Percentiles rank a stretch among this genome's conserved stretches.
Conservation (phyloP, 2,329 filamentous ascomycete genomes). For the Scytalidium sp. region DNA sequence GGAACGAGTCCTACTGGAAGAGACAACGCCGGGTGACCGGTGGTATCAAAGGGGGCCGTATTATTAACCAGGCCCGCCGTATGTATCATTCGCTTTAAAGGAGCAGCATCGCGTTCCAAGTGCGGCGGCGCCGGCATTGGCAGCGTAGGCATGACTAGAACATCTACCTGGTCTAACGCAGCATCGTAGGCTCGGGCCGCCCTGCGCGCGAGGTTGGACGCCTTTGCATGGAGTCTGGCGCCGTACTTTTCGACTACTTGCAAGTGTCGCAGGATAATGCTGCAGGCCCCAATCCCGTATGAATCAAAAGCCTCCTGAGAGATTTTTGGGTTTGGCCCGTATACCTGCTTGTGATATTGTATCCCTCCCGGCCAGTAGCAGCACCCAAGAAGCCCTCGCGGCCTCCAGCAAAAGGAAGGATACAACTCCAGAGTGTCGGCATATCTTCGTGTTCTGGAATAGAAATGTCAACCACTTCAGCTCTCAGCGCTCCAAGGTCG, state of each 20-base stretch:
- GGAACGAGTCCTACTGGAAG: constrained; percentile 47
- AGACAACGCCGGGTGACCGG: constrained; percentile 52
- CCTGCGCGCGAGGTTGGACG: constrained; percentile 44
- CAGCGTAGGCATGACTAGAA: constrained; percentile 46
- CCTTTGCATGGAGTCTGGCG: constrained; percentile 40
- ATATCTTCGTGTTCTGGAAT: constrained; percentile 46
- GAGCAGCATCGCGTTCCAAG: constrained; percentile 8
- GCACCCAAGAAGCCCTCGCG: constrained; percentile 38
- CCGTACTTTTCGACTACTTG: constrained; percentile 44
- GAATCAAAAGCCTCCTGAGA: constrained; percentile 49
- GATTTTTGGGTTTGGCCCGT: constrained; percentile 37
- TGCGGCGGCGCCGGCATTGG: constrained; percentile 29
- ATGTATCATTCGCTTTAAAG: constrained; percentile 15
- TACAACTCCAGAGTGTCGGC: constrained; percentile 47
- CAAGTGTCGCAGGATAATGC: constrained; percentile 50
- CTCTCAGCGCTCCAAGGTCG: constrained; percentile 42
- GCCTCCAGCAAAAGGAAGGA: constrained; percentile 42
- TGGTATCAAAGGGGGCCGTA: constrained; percentile 54
- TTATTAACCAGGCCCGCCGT: constrained; percentile 54
- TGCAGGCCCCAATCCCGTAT: constrained; percentile 50
- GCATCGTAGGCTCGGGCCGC: constrained; percentile 44
- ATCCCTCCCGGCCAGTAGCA: constrained; percentile 44
- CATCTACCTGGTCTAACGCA: constrained; percentile 37
- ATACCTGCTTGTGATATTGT: constrained; percentile 13
- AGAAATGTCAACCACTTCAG: constrained; percentile 45